Conservation (phyloP, 106 monocot species). For the Dioscorea dumetorum region DNA sequence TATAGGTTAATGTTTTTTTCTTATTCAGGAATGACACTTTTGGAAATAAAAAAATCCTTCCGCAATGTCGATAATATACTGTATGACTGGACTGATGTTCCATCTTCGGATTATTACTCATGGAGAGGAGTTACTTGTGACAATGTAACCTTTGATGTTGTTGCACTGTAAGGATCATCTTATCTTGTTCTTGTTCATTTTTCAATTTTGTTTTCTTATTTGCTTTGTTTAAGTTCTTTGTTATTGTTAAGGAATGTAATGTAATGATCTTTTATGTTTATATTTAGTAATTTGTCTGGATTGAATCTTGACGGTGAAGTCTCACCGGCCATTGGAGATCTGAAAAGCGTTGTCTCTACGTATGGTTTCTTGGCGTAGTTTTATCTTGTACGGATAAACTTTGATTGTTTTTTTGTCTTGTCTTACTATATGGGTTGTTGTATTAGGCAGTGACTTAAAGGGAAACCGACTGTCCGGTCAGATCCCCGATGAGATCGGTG, state of each 20-base stretch:
- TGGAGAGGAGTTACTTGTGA: slow-evolving; percentile 95
- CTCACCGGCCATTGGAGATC: slow-evolving; percentile 68
- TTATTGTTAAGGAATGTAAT: no score
- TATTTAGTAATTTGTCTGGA: slow-evolving; percentile 75
- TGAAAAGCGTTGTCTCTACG: slow-evolving; percentile 60
- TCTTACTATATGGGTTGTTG: background rate
- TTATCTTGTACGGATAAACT: background rate
- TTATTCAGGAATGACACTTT: slow-evolving; percentile 43
- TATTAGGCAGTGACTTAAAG: slow-evolving; percentile 55
- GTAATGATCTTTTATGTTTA: background rate
- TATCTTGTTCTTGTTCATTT: background rate
- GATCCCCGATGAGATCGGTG: no score
- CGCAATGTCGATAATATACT: slow-evolving; percentile 67
- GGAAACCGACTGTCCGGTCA: no score
- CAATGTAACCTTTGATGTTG: slow-evolving; percentile 71
- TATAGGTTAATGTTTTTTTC: no score
- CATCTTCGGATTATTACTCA: slow-evolving; percentile 53
- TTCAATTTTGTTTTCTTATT: no score
- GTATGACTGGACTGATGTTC: slow-evolving; percentile 55
- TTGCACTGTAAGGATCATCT: slow-evolving; percentile 53
- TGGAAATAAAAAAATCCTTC: slow-evolving; percentile 90
- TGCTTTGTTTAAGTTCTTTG: background rate
- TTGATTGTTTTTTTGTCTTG: background rate
- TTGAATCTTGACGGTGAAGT: slow-evolving; percentile 86
- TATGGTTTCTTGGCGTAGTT: slow-evolving; percentile 10